Evolutionary conservation across 129 eudicot species (phyloP).

Genomic region (Chrysanthemum lavandulifolium): DNA sequence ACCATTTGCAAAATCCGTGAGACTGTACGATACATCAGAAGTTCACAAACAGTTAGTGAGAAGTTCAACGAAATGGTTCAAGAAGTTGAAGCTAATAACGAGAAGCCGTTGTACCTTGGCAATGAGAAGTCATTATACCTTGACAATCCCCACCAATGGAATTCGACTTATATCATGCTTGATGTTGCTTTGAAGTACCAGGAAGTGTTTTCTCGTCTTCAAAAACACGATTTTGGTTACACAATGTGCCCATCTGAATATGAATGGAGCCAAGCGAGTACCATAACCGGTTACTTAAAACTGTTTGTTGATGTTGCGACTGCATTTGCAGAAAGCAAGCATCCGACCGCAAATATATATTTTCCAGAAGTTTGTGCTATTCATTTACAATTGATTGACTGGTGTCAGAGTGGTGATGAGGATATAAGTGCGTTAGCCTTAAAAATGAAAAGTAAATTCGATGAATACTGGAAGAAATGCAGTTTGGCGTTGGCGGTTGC

Average conservation of each 20-base stretch:
- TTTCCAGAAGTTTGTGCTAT: slow-evolving; percentile 86
- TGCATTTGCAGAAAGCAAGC: slow-evolving; percentile 53
- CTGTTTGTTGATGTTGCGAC: slow-evolving; percentile 72
- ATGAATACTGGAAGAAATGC: slow-evolving; percentile 94
- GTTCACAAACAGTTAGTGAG: slow-evolving; percentile 58
- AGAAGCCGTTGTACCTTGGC: slow-evolving; percentile 59
- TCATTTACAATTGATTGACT: slow-evolving; percentile 76
- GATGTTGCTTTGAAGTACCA: slow-evolving; percentile 67
- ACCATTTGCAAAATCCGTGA: slow-evolving; percentile 68
- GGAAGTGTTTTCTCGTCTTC: slow-evolving; percentile 71
- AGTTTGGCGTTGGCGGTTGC: slow-evolving; percentile 91
- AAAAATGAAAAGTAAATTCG: slow-evolving; percentile 81
- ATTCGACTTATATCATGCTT: slow-evolving; percentile 78
- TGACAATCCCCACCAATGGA: slow-evolving; percentile 68
- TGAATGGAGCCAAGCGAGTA: slow-evolving; percentile 67
- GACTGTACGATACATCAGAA: slow-evolving; percentile 56
- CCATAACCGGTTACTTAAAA: slow-evolving; percentile 61
- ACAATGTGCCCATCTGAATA: slow-evolving; percentile 56
- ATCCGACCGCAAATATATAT: slow-evolving; percentile 74
- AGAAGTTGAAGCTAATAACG: slow-evolving; percentile 47
- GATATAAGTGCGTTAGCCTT: slow-evolving; percentile 55
- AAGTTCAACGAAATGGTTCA: slow-evolving; percentile 84
- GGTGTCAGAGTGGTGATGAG: slow-evolving; percentile 86
- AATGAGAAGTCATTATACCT: slow-evolving; percentile 51
- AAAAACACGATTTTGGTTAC: slow-evolving; percentile 61